A percentile compares a stretch with the other conserved stretches of the same genome.
These are phyloP conservation scores for Fusarium acutatum DNA, from an alignment of 2,329 filamentous ascomycete species.

Conservation along the genomic window DNA sequence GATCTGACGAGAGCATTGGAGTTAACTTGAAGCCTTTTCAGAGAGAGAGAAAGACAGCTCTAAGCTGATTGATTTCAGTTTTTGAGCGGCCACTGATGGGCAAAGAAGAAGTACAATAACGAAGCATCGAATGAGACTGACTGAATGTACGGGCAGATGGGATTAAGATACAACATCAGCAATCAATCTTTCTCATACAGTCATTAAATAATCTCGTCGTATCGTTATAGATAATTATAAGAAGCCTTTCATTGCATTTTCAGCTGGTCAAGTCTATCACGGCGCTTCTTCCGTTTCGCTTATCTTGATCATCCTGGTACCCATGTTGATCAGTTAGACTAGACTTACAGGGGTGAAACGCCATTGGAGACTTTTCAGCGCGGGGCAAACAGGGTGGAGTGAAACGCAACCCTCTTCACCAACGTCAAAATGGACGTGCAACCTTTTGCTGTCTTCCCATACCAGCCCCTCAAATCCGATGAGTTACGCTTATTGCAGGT, in stretches of 20 bases:
- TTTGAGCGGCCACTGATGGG: rapidly evolving
- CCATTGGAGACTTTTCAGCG: not conserved
- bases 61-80: not conserved
- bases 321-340: not conserved
- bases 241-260: rapidly evolving
- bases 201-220: not conserved
- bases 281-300: not conserved
- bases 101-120: too few relatives aligned
- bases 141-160: not conserved
- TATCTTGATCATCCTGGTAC: not conserved
- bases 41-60: too few relatives aligned
- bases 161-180: rapidly evolving
- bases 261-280: not conserved
- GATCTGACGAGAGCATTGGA: too few relatives aligned
- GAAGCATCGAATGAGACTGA: not conserved
- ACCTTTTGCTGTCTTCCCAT: not conserved
- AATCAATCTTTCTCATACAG: rapidly evolving
- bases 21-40: not conserved
- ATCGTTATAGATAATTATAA: not conserved
- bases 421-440: not conserved
- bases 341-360: not conserved
- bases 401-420: not conserved
- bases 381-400: not conserved
- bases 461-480: rapidly evolving
- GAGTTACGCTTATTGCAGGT: not conserved